These are phyloP conservation scores for Teratosphaeria nubilosa DNA, from an alignment of 2,329 filamentous ascomycete species.

Conservation along the genomic window DNA sequence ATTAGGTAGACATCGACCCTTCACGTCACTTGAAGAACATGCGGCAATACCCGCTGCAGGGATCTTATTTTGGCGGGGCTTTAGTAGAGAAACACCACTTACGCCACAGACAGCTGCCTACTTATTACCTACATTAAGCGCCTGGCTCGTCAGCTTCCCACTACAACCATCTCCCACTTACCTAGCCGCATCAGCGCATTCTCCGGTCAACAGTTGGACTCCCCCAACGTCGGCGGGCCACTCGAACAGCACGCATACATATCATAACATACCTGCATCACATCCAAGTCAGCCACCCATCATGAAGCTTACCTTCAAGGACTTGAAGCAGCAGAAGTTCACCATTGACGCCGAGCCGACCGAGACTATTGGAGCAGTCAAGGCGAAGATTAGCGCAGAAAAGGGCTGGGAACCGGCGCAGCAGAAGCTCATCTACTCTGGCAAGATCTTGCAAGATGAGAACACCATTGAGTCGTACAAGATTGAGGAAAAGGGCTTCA, in stretches of 20 bases:
- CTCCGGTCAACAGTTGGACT: not conserved
- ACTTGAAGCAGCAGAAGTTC: constrained; percentile 98
- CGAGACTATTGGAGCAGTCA: constrained; percentile 80
- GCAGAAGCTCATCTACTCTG: constrained; percentile 97
- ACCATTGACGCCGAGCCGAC: constrained; percentile 87
- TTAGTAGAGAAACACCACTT: not conserved
- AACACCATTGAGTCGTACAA: constrained; percentile 95
- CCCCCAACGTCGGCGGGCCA: not conserved
- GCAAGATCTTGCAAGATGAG: constrained; percentile 97
- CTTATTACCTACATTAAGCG: not conserved
- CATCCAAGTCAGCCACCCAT: constrained; percentile 5
- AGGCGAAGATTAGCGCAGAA: constrained; percentile 82
- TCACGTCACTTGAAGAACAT: not conserved
- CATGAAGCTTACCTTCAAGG: constrained; percentile 69
- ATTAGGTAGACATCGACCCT: not conserved
- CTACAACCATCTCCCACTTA: not conserved
- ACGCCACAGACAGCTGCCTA: not conserved
- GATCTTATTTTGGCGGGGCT: not conserved
- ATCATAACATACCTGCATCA: not conserved
- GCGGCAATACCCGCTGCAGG: not conserved
- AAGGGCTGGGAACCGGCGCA: constrained; percentile 88
- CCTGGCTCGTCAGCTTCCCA: not conserved
- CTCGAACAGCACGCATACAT: not conserved
- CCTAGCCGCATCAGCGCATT: not conserved
- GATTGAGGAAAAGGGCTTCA: constrained; percentile 98